Evolutionary conservation across 176 grass and related monocot genomes (phyloP), one percentile per base, ranked within the genome.

Genomic region (Musa schizocarpa): DNA sequence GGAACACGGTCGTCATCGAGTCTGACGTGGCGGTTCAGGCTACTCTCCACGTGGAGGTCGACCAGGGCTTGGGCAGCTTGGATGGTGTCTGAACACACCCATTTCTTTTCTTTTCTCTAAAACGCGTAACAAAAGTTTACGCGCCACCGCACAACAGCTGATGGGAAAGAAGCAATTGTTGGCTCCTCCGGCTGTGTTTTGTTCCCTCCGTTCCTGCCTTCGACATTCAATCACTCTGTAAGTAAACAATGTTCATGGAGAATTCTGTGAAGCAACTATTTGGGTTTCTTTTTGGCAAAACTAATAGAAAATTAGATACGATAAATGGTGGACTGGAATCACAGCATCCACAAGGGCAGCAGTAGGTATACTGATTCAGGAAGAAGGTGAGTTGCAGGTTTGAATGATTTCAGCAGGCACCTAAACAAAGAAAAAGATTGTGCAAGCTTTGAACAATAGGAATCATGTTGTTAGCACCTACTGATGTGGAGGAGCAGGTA

Each of bases 1-100:
- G 73, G 8, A 99, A 94, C 78, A 43, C 71, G 64, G 91, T 99
- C 29, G 89, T 93, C 8, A 74, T 99, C 9, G 96, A 89, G 61
- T 82, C 91, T 1, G 88, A 99, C 52, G 77, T 75, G 77, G 76
- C 74, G 23, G 91, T 99, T 1, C 13, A 81, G 8, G 96, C 91
- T 9, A 99, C 79, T 9, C 85, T 99, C 26, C 88, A 99, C 68
- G 96, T 95, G 66, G 72, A 88, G 16, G 96, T 99, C 10, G 86
- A 99, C 78, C 96, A 99, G 83, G 90, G 86, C 67, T 83, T 3
- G 52, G 19, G 25, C 2, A 50, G 34, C 43, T 13, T 68, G 26
- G 14, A 17, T 50, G 43, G 8, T 52, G 43, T 50, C 68, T 70
- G 48, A 50, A 11, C 11, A 22, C 63, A 13, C 34, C 4, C 34